phyloP scores from a whole-genome alignment of 495 filamentous ascomycete genomes.

The Venustampulla echinocandica region DNA sequence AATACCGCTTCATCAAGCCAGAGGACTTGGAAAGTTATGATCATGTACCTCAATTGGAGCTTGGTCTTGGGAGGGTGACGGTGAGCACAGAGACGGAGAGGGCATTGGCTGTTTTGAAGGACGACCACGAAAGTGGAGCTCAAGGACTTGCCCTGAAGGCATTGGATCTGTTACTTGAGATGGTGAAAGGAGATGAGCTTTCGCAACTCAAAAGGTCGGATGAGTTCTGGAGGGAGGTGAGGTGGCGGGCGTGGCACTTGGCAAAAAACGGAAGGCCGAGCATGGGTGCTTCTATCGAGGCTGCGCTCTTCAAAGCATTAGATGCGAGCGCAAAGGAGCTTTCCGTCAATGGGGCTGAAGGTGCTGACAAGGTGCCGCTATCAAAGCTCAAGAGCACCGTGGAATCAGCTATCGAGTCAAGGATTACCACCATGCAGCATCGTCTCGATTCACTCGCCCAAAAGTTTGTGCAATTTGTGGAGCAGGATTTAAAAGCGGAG shows the following conservation, averaged over 20 bases:
- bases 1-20: slow-evolving; percentile 48
- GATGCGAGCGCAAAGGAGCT: slow-evolving; percentile 24
- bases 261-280: slow-evolving; percentile 54
- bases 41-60: slow-evolving; percentile 46
- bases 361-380: background rate
- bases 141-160: slow-evolving; percentile 45
- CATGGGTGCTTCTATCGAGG: slow-evolving; percentile 53
- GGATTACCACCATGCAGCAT: background rate
- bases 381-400: background rate
- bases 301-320: slow-evolving; percentile 39
- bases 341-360: slow-evolving; percentile 16
- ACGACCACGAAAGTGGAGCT: slow-evolving; percentile 49
- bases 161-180: slow-evolving; percentile 36
- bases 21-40: slow-evolving; percentile 31
- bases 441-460: slow-evolving; percentile 26
- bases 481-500: slow-evolving; percentile 17
- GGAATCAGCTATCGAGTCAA: slow-evolving; percentile 2
- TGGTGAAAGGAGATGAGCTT: slow-evolving; percentile 25
- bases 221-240: slow-evolving; percentile 46
- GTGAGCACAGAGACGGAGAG: slow-evolving; percentile 37
- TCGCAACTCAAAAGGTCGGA: slow-evolving; percentile 18
- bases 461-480: slow-evolving; percentile 28
- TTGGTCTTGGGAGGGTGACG: slow-evolving; percentile 49
- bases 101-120: slow-evolving; percentile 37
- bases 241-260: slow-evolving; percentile 55